Evolutionary conservation across 177 flowering plant species (phyloP).

Genomic region (Telopea speciosissima): DNA sequence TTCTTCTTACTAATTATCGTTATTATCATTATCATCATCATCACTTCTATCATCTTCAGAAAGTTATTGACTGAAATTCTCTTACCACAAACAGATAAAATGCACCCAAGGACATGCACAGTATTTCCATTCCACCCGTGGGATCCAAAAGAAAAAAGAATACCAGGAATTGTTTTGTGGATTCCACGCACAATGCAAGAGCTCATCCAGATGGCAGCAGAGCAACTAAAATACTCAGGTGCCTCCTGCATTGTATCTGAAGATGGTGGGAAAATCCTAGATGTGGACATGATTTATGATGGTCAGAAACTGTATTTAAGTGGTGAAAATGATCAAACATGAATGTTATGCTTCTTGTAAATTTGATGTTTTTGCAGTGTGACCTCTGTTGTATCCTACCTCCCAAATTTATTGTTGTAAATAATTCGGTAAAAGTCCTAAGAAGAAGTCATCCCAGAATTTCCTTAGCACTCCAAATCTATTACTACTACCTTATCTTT

Average conservation of each 20-base stretch:
- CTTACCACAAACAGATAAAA: slow-evolving; percentile 32
- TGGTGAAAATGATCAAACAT: slow-evolving; percentile 9
- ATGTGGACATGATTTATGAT: slow-evolving; percentile 60
- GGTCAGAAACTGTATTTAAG: slow-evolving; percentile 73
- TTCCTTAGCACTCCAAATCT: too few relatives aligned
- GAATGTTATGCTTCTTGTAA: too few relatives aligned
- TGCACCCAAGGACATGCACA: slow-evolving; percentile 53
- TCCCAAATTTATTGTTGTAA: not conserved
- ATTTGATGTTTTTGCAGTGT: not conserved
- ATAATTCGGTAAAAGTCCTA: too few relatives aligned
- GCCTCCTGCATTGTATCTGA: slow-evolving; percentile 54
- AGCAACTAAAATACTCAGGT: slow-evolving; percentile 31
- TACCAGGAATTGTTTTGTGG: slow-evolving; percentile 69
- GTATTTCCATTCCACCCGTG: slow-evolving; percentile 90
- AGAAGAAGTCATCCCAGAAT: too few relatives aligned
- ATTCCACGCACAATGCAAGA: slow-evolving; percentile 58
- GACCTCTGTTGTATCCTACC: not conserved
- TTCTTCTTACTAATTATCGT: not conserved
- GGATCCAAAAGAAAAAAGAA: slow-evolving; percentile 46
- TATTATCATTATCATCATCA: not conserved
- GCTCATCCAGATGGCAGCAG: slow-evolving; percentile 46
- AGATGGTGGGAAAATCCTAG: slow-evolving; percentile 71
- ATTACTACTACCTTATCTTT: too few relatives aligned
- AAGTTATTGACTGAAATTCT: not conserved
- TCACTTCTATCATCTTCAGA: not conserved